Conservation (phyloP, 192 early-diverging fungal species). For the Rhizoclosmatium globosum region DNA sequence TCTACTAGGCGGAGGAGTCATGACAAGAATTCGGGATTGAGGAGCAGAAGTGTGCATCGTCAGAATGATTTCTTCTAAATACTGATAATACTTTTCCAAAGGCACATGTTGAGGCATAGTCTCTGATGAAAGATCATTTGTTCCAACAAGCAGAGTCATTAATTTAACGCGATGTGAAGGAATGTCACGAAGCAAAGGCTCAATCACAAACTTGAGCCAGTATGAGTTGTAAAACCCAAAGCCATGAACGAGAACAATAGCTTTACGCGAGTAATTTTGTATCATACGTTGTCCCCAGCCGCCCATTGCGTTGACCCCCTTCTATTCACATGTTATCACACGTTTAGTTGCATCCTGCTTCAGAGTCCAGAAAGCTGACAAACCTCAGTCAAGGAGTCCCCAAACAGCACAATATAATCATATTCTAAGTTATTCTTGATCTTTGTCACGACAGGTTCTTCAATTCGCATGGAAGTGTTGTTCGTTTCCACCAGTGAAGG, state of each 20-base stretch:
- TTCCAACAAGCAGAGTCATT: slow-evolving; percentile 78
- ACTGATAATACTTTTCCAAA: slow-evolving; percentile 58
- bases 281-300: background rate
- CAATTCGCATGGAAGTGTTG: too few species aligned
- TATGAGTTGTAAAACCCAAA: slow-evolving; percentile 1
- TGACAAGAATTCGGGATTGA: slow-evolving; percentile 66
- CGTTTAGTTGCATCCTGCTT: background rate
- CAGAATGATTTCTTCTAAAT: slow-evolving; percentile 63
- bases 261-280: background rate
- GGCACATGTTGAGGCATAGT: slow-evolving; percentile 63
- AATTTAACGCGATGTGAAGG: slow-evolving; percentile 35
- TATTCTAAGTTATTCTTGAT: background rate
- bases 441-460: too few species aligned
- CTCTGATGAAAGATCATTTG: slow-evolving; percentile 73
- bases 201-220: slow-evolving; percentile 2
- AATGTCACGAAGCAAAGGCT: background rate
- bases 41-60: slow-evolving; percentile 67
- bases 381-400: slow-evolving; percentile 3
- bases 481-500: too few species aligned
- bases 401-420: background rate
- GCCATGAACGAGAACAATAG: background rate
- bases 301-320: background rate
- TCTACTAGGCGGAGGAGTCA: slow-evolving; percentile 70
- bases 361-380: background rate
- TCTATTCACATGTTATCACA: background rate